Conservation (phyloP, 768 basidiomycete species). For the Leccinum subtestaceum region DNA sequence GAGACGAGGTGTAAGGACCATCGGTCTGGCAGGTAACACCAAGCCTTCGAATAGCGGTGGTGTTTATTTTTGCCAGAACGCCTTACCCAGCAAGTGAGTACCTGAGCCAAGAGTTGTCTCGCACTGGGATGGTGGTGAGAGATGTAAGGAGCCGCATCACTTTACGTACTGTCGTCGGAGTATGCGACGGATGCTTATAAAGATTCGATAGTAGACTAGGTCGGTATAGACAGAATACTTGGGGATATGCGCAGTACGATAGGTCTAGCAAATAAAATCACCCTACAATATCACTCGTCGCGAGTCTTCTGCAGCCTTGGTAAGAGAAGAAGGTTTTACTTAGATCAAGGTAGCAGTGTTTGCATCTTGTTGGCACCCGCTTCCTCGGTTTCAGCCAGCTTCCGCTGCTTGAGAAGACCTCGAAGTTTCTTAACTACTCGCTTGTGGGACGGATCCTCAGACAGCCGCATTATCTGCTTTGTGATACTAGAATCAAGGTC, state of each 20-base stretch:
- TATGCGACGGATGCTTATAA: conserved; percentile 1
- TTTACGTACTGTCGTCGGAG: conserved; percentile 25
- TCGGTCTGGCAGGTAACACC: conserved; percentile 18
- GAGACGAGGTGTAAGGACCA: conserved; percentile 37
- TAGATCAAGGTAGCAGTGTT: background rate
- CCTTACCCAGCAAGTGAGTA: conserved; percentile 15
- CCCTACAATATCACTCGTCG: conserved; percentile 14
- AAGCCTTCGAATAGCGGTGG: conserved; percentile 9
- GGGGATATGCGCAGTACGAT: conserved; percentile 4
- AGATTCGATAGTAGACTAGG: background rate
- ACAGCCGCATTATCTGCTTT: conserved; percentile 44
- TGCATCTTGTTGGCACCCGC: conserved; percentile 4
- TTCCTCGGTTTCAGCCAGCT: conserved; percentile 14
- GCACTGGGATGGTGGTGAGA: conserved; percentile 21
- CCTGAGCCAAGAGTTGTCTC: conserved; percentile 16
- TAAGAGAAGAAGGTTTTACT: background rate
- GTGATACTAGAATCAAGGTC: conserved; percentile 36
- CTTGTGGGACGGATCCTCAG: conserved; percentile 36
- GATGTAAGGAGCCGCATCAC: conserved; percentile 25
- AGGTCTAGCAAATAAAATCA: conserved; percentile 8
- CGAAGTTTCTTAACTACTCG: conserved; percentile 37
- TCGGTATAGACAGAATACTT: background rate
- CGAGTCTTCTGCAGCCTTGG: background rate
- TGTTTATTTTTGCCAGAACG: conserved; percentile 21
- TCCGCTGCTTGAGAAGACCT: conserved; percentile 38